phyloP scores from a whole-genome alignment of 1,139 yeast genomes.

The Blastobotrys malaysiensis region DNA sequence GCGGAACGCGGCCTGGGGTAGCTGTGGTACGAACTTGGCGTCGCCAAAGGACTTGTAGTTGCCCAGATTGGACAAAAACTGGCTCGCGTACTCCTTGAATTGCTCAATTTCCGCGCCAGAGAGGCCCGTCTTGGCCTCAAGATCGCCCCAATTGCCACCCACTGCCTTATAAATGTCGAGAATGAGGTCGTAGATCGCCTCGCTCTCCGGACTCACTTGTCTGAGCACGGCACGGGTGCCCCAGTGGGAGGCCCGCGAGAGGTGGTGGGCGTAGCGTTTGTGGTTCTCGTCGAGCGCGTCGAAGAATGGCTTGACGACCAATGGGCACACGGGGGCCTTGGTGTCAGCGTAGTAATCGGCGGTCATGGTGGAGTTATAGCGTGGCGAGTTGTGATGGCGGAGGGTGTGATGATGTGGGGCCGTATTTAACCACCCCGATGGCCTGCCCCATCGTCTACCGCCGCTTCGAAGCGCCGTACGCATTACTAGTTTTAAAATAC shows the following conservation, averaged over 20 bases:
- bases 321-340: slow-evolving; percentile 40
- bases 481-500: neutral
- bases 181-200: slow-evolving; percentile 63
- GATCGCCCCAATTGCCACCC: slow-evolving; percentile 47
- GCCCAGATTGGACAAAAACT: slow-evolving; percentile 74
- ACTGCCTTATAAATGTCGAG: slow-evolving; percentile 50
- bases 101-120: slow-evolving; percentile 37
- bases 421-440: neutral
- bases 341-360: slow-evolving; percentile 38
- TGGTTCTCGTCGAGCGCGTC: slow-evolving; percentile 48
- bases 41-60: slow-evolving; percentile 90
- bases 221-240: slow-evolving; percentile 76
- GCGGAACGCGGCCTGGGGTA: slow-evolving; percentile 46
- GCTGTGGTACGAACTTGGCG: slow-evolving; percentile 69
- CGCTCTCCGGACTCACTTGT: slow-evolving; percentile 83
- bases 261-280: slow-evolving; percentile 70
- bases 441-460: neutral
- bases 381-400: neutral
- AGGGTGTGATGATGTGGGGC: neutral
- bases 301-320: slow-evolving; percentile 40
- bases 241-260: slow-evolving; percentile 75
- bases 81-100: slow-evolving; percentile 75
- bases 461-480: neutral
- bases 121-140: slow-evolving; percentile 26
- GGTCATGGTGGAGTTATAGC: slow-evolving; percentile 5